Conservation (phyloP, 805 yeast genomes). For the Hanseniaspora lachancei region DNA sequence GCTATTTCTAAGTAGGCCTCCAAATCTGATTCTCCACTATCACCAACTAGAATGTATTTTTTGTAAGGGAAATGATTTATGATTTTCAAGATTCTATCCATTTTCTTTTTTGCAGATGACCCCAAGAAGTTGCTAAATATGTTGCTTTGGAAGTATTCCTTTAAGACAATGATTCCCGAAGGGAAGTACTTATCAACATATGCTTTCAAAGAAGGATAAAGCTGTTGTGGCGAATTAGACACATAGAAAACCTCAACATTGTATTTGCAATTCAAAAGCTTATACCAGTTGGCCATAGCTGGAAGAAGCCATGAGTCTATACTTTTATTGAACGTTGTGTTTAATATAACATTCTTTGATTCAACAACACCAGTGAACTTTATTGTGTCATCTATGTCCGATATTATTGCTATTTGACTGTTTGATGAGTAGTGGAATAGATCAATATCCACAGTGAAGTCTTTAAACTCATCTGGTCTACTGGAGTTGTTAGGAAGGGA, state of each 20-base stretch:
- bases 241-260: conserved; percentile 73
- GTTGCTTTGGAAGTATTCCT: conserved; percentile 69
- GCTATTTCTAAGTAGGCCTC: conserved; percentile 79
- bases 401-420: conserved; percentile 57
- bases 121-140: conserved; percentile 71
- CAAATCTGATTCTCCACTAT: conserved; percentile 87
- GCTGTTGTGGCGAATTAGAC: conserved; percentile 90
- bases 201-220: conserved; percentile 39
- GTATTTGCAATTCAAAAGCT: conserved; percentile 31
- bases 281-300: conserved; percentile 63
- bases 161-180: conserved; percentile 68
- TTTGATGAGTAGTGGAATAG: conserved; percentile 16
- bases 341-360: conserved; percentile 69
- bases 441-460: conserved; percentile 15
- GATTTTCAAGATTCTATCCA: conserved; percentile 47
- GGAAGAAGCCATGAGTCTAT: conserved; percentile 58
- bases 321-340: conserved; percentile 60
- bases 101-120: conserved; percentile 73
- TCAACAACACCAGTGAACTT: conserved; percentile 82
- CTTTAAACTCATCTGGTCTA: background rate
- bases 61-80: conserved; percentile 62
- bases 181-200: conserved; percentile 42
- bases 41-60: conserved; percentile 78
- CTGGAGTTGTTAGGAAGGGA: background rate
- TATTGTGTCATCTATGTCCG: conserved; percentile 91